Conservation (phyloP, 2,329 filamentous ascomycete genomes). For the Penicillium frequentans region DNA sequence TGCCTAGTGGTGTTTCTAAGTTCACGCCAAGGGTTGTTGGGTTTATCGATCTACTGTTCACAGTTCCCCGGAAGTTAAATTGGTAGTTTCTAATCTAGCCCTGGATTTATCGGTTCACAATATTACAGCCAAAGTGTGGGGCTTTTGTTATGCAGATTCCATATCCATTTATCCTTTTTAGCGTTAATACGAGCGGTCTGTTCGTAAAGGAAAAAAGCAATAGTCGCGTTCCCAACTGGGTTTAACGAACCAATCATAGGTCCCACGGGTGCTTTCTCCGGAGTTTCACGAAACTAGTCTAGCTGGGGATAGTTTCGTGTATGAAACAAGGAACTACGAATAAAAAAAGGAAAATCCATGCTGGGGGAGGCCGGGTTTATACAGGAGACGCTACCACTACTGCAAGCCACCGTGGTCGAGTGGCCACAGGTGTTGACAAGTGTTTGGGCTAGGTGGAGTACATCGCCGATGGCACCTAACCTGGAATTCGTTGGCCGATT, state of each 20-base stretch:
- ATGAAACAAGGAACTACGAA: neutral
- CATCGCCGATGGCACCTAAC: neutral
- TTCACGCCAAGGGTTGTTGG: neutral
- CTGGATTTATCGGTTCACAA: no score
- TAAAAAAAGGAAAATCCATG: neutral
- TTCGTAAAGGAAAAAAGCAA: neutral
- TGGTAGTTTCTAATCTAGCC: neutral
- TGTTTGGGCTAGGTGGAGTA: neutral
- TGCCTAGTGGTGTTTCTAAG: neutral
- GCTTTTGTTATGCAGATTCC: no score
- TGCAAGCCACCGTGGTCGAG: neutral
- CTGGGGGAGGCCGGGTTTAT: neutral
- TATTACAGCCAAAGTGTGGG: no score
- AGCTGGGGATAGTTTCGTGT: constrained; percentile 4
- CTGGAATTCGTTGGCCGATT: constrained; percentile 1
- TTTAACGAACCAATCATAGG: neutral
- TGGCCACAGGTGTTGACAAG: neutral
- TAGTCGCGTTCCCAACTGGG: neutral
- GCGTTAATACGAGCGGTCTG: no score
- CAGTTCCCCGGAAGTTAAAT: neutral
- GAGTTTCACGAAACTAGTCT: neutral
- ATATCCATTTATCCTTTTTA: no score
- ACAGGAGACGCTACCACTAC: neutral
- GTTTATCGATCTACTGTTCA: neutral
- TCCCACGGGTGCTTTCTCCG: neutral